Evolutionary conservation across 78 protist genomes (phyloP).

Genomic region (Monosiga brevicollis): DNA sequence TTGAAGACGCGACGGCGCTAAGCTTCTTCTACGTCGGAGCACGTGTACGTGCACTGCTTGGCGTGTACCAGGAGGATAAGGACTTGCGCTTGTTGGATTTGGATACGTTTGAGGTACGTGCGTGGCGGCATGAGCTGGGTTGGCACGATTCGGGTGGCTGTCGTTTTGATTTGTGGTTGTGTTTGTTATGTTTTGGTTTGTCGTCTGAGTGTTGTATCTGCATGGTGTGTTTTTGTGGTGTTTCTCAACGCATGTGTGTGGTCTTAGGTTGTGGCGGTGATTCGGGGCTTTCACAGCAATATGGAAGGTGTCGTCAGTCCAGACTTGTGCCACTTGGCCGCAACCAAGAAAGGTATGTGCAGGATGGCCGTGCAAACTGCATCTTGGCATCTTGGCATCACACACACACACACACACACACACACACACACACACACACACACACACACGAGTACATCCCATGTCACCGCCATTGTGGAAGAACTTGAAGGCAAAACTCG

Average conservation of each 20-base stretch:
- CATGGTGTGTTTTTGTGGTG: not conserved
- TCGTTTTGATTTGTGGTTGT: not conserved
- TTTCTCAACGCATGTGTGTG: not conserved
- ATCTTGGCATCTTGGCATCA: not conserved
- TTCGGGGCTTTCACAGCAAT: not conserved
- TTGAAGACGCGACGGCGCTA: not conserved
- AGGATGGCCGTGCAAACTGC: too few species aligned
- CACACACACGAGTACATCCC: not conserved
- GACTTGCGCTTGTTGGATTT: not conserved
- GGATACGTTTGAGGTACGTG: not conserved
- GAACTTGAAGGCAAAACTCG: not conserved
- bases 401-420: not conserved
- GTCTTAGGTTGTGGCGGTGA: too few species aligned
- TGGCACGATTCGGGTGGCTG: not conserved
- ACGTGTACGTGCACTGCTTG: not conserved
- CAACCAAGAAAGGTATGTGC: not conserved
- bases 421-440: not conserved
- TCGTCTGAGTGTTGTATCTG: not conserved
- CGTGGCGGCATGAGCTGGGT: not conserved
- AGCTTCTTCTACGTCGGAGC: not conserved
- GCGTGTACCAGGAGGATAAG: not conserved
- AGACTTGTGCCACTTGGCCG: not conserved
- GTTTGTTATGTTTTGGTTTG: not conserved
- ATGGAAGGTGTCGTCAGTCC: not conserved
- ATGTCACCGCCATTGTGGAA: not conserved